Evolutionary conservation across 805 yeast genomes (phyloP).

Genomic region (Ogataea thermomethanolica): DNA sequence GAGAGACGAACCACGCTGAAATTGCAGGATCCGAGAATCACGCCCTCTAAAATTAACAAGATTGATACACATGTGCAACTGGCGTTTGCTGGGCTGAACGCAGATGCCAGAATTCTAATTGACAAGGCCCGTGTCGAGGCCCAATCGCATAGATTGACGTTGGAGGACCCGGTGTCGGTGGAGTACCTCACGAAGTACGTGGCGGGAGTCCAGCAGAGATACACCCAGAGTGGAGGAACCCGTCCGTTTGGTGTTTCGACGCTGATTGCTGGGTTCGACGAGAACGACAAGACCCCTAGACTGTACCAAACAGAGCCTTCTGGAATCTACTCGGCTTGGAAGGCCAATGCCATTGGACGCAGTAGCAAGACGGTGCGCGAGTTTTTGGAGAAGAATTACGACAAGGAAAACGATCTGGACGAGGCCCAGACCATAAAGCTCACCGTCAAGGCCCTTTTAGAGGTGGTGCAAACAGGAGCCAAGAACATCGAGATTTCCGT

Average conservation of each 20-base stretch:
- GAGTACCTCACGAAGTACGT: slow-evolving; percentile 91
- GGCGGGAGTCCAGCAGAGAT: slow-evolving; percentile 97
- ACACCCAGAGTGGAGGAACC: slow-evolving; percentile 97
- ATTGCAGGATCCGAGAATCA: slow-evolving; percentile 92
- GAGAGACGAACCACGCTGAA: slow-evolving; percentile 94
- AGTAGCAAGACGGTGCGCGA: slow-evolving; percentile 94
- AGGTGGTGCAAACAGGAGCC: slow-evolving; percentile 97
- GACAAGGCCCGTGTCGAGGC: slow-evolving; percentile 97
- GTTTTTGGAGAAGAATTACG: slow-evolving; percentile 85
- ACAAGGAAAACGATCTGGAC: slow-evolving; percentile 48
- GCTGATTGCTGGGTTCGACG: slow-evolving; percentile 92
- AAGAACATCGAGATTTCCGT: slow-evolving; percentile 92
- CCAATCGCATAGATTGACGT: slow-evolving; percentile 87
- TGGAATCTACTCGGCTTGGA: slow-evolving; percentile 97
- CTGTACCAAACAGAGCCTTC: slow-evolving; percentile 96
- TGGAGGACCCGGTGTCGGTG: slow-evolving; percentile 89
- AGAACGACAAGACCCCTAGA: slow-evolving; percentile 73
- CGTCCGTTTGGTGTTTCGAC: slow-evolving; percentile 97
- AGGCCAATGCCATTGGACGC: slow-evolving; percentile 95
- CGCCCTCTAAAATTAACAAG: slow-evolving; percentile 90
- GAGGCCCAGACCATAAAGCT: slow-evolving; percentile 73
- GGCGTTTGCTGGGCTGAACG: slow-evolving; percentile 96
- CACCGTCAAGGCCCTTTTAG: slow-evolving; percentile 82
- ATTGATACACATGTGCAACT: slow-evolving; percentile 86
- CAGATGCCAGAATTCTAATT: slow-evolving; percentile 94